These are phyloP conservation scores for Epichloe scottii DNA, from an alignment of 2,329 filamentous ascomycete genomes.

Conservation along the genomic window DNA sequence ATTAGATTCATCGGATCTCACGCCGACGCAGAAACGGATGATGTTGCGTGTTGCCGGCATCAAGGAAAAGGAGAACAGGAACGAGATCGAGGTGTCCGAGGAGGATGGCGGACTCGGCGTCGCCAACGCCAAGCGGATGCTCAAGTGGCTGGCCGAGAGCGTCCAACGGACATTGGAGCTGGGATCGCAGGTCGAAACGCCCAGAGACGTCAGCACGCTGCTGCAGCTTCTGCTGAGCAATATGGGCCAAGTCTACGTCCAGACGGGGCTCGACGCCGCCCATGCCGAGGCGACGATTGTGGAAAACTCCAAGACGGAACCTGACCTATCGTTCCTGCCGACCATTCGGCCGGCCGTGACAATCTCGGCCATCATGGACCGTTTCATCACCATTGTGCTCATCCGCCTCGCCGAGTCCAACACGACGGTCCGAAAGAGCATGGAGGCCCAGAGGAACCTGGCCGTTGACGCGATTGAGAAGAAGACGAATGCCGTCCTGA, in stretches of 20 bases:
- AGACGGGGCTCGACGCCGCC: conserved; percentile 56
- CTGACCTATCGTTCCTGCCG: conserved; percentile 74
- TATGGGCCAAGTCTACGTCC: conserved; percentile 73
- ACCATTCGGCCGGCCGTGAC: conserved; percentile 71
- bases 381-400: conserved; percentile 80
- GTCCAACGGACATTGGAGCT: conserved; percentile 85
- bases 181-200: conserved; percentile 76
- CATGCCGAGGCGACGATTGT: conserved; percentile 62
- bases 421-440: conserved; percentile 77
- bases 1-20: conserved; percentile 78
- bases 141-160: conserved; percentile 93
- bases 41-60: conserved; percentile 82
- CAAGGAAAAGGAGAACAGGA: conserved; percentile 61
- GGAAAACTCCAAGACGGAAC: conserved; percentile 70
- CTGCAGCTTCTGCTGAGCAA: conserved; percentile 72
- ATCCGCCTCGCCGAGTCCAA: conserved; percentile 82
- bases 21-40: conserved; percentile 77
- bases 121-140: conserved; percentile 89
- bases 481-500: conserved; percentile 56
- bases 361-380: conserved; percentile 85
- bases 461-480: conserved; percentile 71
- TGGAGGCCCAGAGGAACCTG: conserved; percentile 68
- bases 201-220: conserved; percentile 82
- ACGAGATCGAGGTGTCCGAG: conserved; percentile 82
- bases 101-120: conserved; percentile 76